Conservation (phyloP, 2,329 filamentous ascomycete species). For the Venturia pyrina region DNA sequence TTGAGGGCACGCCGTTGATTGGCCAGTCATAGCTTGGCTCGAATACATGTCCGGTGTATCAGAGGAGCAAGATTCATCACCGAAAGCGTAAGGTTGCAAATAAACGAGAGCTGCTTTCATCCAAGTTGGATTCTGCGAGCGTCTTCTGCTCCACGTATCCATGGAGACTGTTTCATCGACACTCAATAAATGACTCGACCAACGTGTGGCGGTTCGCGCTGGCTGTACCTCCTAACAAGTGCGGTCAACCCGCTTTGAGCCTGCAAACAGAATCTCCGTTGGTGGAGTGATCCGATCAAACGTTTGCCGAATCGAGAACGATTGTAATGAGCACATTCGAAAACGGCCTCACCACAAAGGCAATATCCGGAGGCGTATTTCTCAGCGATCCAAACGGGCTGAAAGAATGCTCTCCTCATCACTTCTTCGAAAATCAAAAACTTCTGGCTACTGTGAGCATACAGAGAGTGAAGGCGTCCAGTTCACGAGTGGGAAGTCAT, state of each 20-base stretch:
- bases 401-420: no score
- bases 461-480: neutral
- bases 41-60: no score
- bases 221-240: neutral
- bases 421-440: no score
- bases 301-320: neutral
- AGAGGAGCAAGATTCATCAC: no score
- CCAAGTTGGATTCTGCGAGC: neutral
- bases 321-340: neutral
- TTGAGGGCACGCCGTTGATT: neutral
- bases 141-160: neutral
- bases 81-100: no score
- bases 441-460: no score
- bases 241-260: no score
- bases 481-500: neutral
- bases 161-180: neutral
- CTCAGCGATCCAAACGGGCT: neutral
- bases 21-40: no score
- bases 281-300: neutral
- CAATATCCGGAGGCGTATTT: neutral
- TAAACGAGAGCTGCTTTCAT: no score
- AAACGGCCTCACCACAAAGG: neutral
- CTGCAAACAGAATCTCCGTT: neutral
- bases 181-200: neutral
- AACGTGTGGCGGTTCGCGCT: neutral